Conservation (phyloP, 176 grass and related monocot genomes). For the Carex cristatella region DNA sequence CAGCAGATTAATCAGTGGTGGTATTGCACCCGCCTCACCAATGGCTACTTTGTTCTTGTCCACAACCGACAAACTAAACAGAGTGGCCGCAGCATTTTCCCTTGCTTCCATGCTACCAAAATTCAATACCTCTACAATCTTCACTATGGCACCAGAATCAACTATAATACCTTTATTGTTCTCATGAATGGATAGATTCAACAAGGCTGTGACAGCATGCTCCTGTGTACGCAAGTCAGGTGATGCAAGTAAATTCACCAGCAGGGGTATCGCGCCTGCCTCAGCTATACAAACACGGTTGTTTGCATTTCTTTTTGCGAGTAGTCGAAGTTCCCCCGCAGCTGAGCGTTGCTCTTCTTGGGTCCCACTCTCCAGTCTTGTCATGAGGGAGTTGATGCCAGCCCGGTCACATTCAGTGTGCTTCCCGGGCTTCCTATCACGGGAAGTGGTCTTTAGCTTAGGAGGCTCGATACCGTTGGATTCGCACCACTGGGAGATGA, state of each 20-base stretch:
- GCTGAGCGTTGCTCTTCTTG: conserved; percentile 76
- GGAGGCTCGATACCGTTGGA: conserved; percentile 82
- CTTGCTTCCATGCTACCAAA: conserved; percentile 90
- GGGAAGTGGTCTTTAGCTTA: conserved; percentile 40
- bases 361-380: conserved; percentile 47
- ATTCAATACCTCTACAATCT: conserved; percentile 81
- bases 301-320: conserved; percentile 89
- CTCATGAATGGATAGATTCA: conserved; percentile 93
- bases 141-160: conserved; percentile 63
- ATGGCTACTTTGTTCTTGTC: conserved; percentile 84
- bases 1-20: conserved; percentile 73
- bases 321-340: conserved; percentile 87
- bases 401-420: conserved; percentile 48
- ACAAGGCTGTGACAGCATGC: conserved; percentile 84
- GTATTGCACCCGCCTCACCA: conserved; percentile 69
- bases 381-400: conserved; percentile 59
- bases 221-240: conserved; percentile 74
- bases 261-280: conserved; percentile 71
- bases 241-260: conserved; percentile 77
- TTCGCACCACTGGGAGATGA: conserved; percentile 95
- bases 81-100: conserved; percentile 88
- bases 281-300: conserved; percentile 89
- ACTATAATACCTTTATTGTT: conserved; percentile 83
- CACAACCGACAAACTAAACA: conserved; percentile 86
- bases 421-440: conserved; percentile 46